A percentile compares a stretch with the other conserved stretches of the same genome.
phyloP scores from a whole-genome alignment of 208 protist species.

The Angomonas desouzai region DNA sequence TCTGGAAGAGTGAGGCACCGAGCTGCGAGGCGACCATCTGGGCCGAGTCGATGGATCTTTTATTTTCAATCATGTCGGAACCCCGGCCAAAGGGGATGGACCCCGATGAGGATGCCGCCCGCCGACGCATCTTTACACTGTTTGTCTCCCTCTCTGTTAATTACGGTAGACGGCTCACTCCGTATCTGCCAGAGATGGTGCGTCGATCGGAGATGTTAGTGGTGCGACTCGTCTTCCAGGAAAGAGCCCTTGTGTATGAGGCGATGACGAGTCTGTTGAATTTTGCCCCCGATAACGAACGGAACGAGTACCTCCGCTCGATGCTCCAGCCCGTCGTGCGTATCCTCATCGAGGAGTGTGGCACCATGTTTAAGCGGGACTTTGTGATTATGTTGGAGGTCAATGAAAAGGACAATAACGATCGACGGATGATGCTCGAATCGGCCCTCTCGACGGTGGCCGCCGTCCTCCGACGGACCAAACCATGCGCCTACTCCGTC shows the following conservation, averaged over 20 bases:
- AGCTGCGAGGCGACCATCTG: constrained; percentile 40
- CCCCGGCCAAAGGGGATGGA: constrained; percentile 14
- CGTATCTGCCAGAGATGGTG: constrained; percentile 20
- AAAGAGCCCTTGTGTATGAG: constrained; percentile 69
- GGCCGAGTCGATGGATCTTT: constrained; percentile 60
- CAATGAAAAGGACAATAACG: constrained; percentile 14
- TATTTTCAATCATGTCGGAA: constrained; percentile 45
- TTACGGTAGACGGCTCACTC: constrained; percentile 19
- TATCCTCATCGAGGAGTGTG: constrained; percentile 28
- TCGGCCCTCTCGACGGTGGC: constrained; percentile 45
- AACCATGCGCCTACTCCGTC: constrained; percentile 41
- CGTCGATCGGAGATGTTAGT: constrained; percentile 48
- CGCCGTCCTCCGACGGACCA: constrained; percentile 59
- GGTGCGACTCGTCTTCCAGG: constrained; percentile 24
- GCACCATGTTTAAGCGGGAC: constrained; percentile 23
- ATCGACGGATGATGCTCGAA: constrained; percentile 31
- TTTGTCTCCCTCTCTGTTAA: constrained; percentile 35
- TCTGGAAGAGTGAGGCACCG: constrained; percentile 53
- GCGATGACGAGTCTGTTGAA: constrained; percentile 48
- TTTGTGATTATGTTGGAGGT: constrained; percentile 64
- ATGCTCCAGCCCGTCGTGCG: constrained; percentile 55
- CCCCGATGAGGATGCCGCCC: constrained; percentile 34
- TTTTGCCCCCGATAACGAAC: constrained; percentile 33
- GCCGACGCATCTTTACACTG: constrained; percentile 52
- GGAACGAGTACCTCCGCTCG: constrained; percentile 38